Conservation (phyloP, 768 basidiomycete species). For the Russula sp. region DNA sequence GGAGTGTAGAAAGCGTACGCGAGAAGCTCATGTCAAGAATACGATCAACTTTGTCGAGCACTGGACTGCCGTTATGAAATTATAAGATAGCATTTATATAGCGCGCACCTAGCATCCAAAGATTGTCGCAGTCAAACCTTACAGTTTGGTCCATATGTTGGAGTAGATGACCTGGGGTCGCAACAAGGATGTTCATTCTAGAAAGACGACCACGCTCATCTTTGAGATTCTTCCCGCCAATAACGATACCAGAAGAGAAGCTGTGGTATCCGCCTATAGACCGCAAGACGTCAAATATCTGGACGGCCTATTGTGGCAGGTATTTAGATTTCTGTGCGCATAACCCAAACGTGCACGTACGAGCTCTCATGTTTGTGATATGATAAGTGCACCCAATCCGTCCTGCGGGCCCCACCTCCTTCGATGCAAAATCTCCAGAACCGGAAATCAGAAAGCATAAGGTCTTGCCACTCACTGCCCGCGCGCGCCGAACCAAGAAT, state of each 20-base stretch:
- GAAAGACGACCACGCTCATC: constrained; percentile 86
- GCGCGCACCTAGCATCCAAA: constrained; percentile 82
- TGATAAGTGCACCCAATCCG: constrained; percentile 82
- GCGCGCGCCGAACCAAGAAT: constrained; percentile 68
- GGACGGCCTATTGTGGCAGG: constrained; percentile 62
- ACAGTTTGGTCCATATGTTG: constrained; percentile 99
- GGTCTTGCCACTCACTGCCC: constrained; percentile 73
- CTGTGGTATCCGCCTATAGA: constrained; percentile 87
- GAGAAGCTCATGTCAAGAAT: constrained; percentile 97
- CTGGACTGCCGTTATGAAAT: constrained; percentile 40
- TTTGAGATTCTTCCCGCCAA: constrained; percentile 93
- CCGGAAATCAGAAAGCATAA: constrained; percentile 68
- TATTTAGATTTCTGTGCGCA: constrained; percentile 13
- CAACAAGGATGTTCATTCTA: constrained; percentile 98
- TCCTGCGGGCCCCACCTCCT: constrained; percentile 70
- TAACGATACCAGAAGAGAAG: constrained; percentile 93
- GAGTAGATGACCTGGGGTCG: constrained; percentile 89
- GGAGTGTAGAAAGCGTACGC: constrained; percentile 81
- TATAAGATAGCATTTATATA: neutral
- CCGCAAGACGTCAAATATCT: constrained; percentile 96
- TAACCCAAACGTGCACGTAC: constrained; percentile 44
- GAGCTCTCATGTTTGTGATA: constrained; percentile 91
- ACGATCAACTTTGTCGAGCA: constrained; percentile 95
- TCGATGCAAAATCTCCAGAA: constrained; percentile 61
- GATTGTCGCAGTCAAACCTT: constrained; percentile 85